Base-by-base conservation (phyloP, 129 eudicot genomes). In the Smallanthus sonchifolius region DNA sequence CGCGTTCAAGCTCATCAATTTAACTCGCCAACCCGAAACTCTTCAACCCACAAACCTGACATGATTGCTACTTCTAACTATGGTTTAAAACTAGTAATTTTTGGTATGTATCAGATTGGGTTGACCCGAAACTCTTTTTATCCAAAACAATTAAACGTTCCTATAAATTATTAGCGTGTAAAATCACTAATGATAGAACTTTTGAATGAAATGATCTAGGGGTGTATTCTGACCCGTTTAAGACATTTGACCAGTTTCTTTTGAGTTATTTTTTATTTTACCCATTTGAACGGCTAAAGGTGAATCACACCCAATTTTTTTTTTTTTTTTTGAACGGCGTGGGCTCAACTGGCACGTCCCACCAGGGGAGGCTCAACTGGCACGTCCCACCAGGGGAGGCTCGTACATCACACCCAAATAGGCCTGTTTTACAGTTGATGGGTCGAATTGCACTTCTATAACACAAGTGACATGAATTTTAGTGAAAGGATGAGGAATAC, bases 401-500 rank as follows among this genome's bases (percentile, higher is more conserved):
- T n/a, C n/a, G n/a, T n/a, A n/a, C n/a, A n/a, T n/a, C 8, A 7
- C 44, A 40, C 44, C 69, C 34, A 38, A 65, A 16, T 43, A 38
- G 49, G n/a, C 43, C 20, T 2, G 8, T 11, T 35, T 17, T 14
- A 8, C 11, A 37, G 48, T 64, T 36, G 28, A 42, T 16, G 38
- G 38, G 54, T 39, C 14, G 4, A 19, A 66, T 39, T 17, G 52
- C 71, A 14, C 56, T 5, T 67, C 39, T 43, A 40, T 1, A 64
- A 37, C 15, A 16, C 10, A 16, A 19, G 24, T 38, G 30, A 19
- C 24, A 20, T 9, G 11, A 20, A 5, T 42, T 43, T 24, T 43
- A 43, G 54, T 19, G 10, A 10, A 70, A 64, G 10, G 49, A 64
- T 32, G 52, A 3, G 16, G 38, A 55, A 10, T 87, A 90, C 96